Evolutionary conservation across 331 rosid genomes (phyloP).

Genomic region (Prunus yedoensis): DNA sequence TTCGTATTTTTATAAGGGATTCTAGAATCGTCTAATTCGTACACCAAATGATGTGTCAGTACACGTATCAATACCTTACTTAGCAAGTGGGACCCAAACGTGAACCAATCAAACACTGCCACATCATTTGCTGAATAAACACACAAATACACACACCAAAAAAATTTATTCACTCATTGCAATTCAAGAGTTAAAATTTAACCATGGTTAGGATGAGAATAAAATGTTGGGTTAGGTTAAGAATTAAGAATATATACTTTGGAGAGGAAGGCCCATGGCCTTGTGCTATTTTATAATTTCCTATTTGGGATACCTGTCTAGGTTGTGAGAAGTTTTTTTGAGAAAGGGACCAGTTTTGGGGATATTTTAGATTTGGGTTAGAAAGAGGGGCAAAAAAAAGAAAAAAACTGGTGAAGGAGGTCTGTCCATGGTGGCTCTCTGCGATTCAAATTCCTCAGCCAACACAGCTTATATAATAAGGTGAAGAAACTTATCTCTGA

Average conservation of each 20-base stretch:
- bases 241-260: background rate
- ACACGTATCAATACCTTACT: background rate
- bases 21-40: background rate
- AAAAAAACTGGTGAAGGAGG: constrained; percentile 32
- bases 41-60: background rate
- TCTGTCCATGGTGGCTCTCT: constrained; percentile 36
- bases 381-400: constrained; percentile 33
- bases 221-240: constrained; percentile 2
- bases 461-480: constrained; percentile 5
- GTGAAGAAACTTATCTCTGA: constrained; percentile 10
- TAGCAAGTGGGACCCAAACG: rapidly evolving
- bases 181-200: constrained; percentile 23
- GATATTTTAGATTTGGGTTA: constrained; percentile 26
- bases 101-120: background rate
- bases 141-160: background rate
- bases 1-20: background rate
- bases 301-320: constrained; percentile 6
- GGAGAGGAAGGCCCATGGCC: constrained; percentile 14
- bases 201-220: constrained; percentile 20
- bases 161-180: background rate
- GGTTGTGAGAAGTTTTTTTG: constrained; percentile 23
- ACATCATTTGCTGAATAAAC: background rate
- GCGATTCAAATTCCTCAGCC: constrained; percentile 35
- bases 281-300: constrained; percentile 3
- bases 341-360: constrained; percentile 33